A percentile compares a stretch with the other conserved stretches of the same genome.
These are phyloP conservation scores for Hymenoscyphus repandus DNA, from an alignment of 2,329 filamentous ascomycete species.

Conservation along the genomic window DNA sequence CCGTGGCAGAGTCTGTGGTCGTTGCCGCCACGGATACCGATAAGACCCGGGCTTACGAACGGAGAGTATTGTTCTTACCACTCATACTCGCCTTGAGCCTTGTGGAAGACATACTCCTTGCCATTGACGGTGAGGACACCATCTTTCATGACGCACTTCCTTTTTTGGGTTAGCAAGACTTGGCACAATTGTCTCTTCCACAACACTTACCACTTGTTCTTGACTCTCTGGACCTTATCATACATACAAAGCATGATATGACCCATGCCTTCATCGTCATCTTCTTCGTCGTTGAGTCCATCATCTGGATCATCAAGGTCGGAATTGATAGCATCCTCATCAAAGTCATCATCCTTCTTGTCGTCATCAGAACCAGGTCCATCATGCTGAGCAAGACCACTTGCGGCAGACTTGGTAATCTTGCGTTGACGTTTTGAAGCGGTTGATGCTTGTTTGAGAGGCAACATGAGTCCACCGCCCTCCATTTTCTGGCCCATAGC, in stretches of 20 bases:
- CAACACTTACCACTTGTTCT: slow-evolving; percentile 80
- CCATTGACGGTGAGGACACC: slow-evolving; percentile 89
- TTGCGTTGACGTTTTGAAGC: slow-evolving; percentile 35
- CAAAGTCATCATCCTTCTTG: slow-evolving; percentile 52
- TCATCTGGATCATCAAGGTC: slow-evolving; percentile 95
- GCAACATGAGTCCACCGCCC: slow-evolving; percentile 70
- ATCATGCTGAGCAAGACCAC: slow-evolving; percentile 48
- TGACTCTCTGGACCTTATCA: slow-evolving; percentile 97
- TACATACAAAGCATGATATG: slow-evolving; percentile 99
- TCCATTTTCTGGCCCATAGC: slow-evolving; percentile 64
- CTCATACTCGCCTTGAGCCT: slow-evolving; percentile 94
- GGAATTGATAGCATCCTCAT: slow-evolving; percentile 97
- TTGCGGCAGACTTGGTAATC: slow-evolving; percentile 16
- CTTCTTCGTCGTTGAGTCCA: slow-evolving; percentile 74
- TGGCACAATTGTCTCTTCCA: not conserved
- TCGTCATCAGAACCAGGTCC: slow-evolving; percentile 51
- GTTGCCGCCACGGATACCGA: too few species aligned
- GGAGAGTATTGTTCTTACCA: slow-evolving; percentile 55
- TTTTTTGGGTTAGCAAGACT: slow-evolving; percentile 29
- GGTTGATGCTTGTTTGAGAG: slow-evolving; percentile 42
- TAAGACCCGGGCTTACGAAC: not conserved
- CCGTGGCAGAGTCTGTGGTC: too few species aligned
- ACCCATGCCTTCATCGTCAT: slow-evolving; percentile 75
- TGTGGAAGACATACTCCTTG: slow-evolving; percentile 97
- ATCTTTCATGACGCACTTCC: slow-evolving; percentile 98